These are phyloP conservation scores for Hyaloscypha bicolor DNA, from an alignment of 495 filamentous ascomycete species.

Conservation along the genomic window DNA sequence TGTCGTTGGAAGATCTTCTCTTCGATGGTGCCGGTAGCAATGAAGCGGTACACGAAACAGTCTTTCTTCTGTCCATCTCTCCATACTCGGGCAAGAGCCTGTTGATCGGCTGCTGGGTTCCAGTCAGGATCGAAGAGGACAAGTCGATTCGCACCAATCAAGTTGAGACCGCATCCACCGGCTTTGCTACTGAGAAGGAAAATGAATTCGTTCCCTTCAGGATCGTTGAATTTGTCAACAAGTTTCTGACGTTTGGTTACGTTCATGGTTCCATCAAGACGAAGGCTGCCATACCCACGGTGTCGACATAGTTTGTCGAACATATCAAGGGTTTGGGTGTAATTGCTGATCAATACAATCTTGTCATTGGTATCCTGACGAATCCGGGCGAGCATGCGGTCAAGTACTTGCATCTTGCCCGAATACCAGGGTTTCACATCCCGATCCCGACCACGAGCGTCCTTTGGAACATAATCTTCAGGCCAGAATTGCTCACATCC, in stretches of 20 bases:
- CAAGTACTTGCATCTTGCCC: slow-evolving; percentile 97
- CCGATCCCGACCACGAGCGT: slow-evolving; percentile 83
- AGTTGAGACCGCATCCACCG: slow-evolving; percentile 93
- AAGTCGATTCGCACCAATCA: slow-evolving; percentile 95
- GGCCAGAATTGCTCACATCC: slow-evolving; percentile 84
- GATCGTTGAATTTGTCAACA: slow-evolving; percentile 98
- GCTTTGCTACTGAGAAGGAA: slow-evolving; percentile 97
- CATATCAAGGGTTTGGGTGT: slow-evolving; percentile 93
- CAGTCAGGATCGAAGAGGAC: slow-evolving; percentile 99
- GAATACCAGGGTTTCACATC: slow-evolving; percentile 97
- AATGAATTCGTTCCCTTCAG: slow-evolving; percentile 86
- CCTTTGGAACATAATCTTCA: slow-evolving; percentile 86
- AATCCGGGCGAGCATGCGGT: slow-evolving; percentile 97
- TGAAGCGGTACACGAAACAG: slow-evolving; percentile 99
- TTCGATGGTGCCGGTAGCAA: slow-evolving; percentile 96
- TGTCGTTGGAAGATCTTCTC: slow-evolving; percentile 99
- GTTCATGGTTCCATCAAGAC: slow-evolving; percentile 96
- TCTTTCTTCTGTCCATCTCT: slow-evolving; percentile 99
- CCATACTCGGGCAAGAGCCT: slow-evolving; percentile 96
- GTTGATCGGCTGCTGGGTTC: slow-evolving; percentile 98
- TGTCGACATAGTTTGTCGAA: slow-evolving; percentile 90
- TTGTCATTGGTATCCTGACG: slow-evolving; percentile 97
- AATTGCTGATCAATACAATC: slow-evolving; percentile 98
- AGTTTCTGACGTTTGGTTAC: slow-evolving; percentile 96
- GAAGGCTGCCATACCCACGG: slow-evolving; percentile 80